Conservation (phyloP, 331 rosid genomes). For the Pyracantha coccinea region DNA sequence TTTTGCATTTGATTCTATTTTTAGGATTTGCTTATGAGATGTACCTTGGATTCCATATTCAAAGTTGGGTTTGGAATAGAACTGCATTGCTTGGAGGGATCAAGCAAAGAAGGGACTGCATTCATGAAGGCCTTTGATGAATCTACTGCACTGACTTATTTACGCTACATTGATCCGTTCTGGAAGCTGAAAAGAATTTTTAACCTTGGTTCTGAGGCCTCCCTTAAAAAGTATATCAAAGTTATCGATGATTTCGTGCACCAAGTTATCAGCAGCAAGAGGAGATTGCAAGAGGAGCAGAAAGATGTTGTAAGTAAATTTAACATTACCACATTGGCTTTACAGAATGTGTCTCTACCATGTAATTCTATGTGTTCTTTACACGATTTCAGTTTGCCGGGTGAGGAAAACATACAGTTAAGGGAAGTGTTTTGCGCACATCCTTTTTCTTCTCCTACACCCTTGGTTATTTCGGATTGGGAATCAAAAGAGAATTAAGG, state of each 20-base stretch:
- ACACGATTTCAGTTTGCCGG: not conserved
- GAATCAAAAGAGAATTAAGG: no score
- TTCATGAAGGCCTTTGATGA: slow-evolving; percentile 68
- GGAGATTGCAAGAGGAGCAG: slow-evolving; percentile 14
- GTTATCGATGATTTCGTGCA: slow-evolving; percentile 41
- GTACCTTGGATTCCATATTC: slow-evolving; percentile 57
- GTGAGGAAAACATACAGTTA: no score
- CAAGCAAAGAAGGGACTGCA: slow-evolving; percentile 35
- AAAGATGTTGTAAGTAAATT: slow-evolving; percentile 30
- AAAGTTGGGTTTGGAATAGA: slow-evolving; percentile 67
- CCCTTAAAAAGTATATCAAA: slow-evolving; percentile 41
- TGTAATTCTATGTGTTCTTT: not conserved
- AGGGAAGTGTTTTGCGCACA: no score
- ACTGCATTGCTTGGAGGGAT: slow-evolving; percentile 43
- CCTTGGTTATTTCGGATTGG: no score
- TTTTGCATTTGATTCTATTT: not conserved
- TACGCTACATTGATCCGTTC: slow-evolving; percentile 54
- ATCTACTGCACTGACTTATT: slow-evolving; percentile 35
- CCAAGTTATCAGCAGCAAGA: slow-evolving; percentile 35
- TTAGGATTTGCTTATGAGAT: slow-evolving; percentile 54
- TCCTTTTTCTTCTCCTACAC: no score
- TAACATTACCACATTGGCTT: not conserved
- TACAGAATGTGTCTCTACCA: not conserved
- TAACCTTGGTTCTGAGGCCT: slow-evolving; percentile 56
- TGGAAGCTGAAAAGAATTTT: slow-evolving; percentile 58